Base-by-base conservation (phyloP, 768 basidiomycete species). In the Tulasnella sp. region DNA sequence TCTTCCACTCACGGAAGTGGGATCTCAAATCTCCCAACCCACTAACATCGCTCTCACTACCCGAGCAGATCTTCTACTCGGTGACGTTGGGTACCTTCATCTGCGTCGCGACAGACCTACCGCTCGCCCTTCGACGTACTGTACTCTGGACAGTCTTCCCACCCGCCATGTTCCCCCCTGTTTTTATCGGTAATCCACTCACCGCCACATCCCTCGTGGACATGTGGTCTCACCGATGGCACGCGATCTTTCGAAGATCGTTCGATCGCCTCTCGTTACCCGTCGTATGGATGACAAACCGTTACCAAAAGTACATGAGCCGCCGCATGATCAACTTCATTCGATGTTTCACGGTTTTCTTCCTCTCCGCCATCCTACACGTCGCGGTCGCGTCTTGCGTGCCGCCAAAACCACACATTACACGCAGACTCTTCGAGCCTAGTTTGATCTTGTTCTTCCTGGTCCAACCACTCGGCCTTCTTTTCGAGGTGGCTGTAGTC, bases 211-310 rank as follows among this genome's bases (percentile, higher is more conserved):
- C 53, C 45, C 26, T 64, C 11, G 29, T 19, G 29, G 63, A 64
- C 55, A 62, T 63, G 38, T 64, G 63, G 63, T 19, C 49, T 21
- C 48, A 48, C 19, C n/a, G 61, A 19, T 64, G 63, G 63, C 63
- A 64, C 51, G 15, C 29, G n/a, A 8, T 58, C n/a, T 62, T 64
- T 48, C 23, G 55, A 15, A 52, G 55, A 4, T 8, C 26, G 17
- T 64, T 56, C 51, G 27, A 61, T 9, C 21, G 26, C 5, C 55
- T 60, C 60, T 60, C 58, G 5, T 21, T 58, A 5, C 45, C 45
- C 21, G 11, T 58, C 48, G 8, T 48, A 5, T 48, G 26, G 19
- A 19, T 38, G n/a, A 8, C 15, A 26, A 9, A 7, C n/a, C 51
- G n/a, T 7, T 50, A 8, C 19, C 7, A 38, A 15, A 38, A 15